Evolutionary conservation across 2,329 filamentous ascomycete species (phyloP).

Genomic region (Fusarium sp.): DNA sequence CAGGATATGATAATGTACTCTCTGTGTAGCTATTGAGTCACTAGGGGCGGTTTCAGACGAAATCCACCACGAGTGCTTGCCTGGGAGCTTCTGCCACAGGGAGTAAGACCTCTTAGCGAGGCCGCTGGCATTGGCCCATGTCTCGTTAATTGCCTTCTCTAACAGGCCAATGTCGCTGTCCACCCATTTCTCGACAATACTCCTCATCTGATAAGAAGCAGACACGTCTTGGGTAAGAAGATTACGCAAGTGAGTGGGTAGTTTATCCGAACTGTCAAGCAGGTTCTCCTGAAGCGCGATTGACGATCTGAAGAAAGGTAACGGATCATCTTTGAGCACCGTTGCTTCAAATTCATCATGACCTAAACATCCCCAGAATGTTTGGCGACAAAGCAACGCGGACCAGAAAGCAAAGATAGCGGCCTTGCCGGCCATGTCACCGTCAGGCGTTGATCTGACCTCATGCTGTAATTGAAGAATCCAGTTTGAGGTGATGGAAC

Average conservation of each 20-base stretch:
- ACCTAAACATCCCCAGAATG: slow-evolving; percentile 38
- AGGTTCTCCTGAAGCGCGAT: slow-evolving; percentile 46
- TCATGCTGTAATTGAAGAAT: slow-evolving; percentile 58
- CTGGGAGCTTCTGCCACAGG: background rate
- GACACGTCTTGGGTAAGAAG: slow-evolving; percentile 38
- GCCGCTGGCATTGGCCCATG: slow-evolving; percentile 5
- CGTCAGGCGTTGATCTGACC: slow-evolving; percentile 51
- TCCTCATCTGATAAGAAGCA: slow-evolving; percentile 10
- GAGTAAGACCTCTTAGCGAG: background rate
- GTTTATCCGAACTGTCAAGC: slow-evolving; percentile 13
- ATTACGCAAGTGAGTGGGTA: background rate
- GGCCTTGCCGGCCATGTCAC: slow-evolving; percentile 48
- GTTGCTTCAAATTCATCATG: background rate
- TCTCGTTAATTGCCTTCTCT: slow-evolving; percentile 37
- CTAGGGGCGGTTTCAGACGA: background rate
- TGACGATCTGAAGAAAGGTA: slow-evolving; percentile 39
- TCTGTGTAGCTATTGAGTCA: slow-evolving; percentile 19
- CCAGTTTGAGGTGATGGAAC: slow-evolving; percentile 61
- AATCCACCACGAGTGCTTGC: slow-evolving; percentile 4
- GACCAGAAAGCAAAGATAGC: slow-evolving; percentile 61
- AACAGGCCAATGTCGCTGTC: slow-evolving; percentile 32
- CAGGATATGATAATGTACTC: slow-evolving; percentile 49
- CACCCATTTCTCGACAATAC: slow-evolving; percentile 8
- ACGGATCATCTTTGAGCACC: background rate
- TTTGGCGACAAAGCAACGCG: slow-evolving; percentile 64